phyloP scores from a whole-genome alignment of 1,139 yeast species.

The Lodderomyces pseudojiufengensis region DNA sequence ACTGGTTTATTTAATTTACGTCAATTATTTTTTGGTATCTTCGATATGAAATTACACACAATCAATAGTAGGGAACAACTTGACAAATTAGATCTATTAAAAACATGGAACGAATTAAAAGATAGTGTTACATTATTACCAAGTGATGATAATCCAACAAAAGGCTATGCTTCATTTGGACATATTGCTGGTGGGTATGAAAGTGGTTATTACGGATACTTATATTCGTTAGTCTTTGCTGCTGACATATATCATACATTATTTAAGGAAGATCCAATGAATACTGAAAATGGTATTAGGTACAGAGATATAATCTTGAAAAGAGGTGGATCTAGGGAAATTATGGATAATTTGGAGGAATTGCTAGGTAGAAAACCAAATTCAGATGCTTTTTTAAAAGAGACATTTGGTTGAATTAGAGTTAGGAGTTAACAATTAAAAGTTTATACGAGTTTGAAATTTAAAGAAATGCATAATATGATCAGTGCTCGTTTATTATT shows the following conservation, averaged over 20 bases:
- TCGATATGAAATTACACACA: conserved; percentile 71
- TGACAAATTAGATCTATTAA: conserved; percentile 43
- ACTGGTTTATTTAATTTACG: conserved; percentile 68
- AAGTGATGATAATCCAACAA: conserved; percentile 51
- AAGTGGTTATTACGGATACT: conserved; percentile 82
- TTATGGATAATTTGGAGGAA: conserved; percentile 58
- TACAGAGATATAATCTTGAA: conserved; percentile 69
- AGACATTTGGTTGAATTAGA: conserved; percentile 31
- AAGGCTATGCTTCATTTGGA: conserved; percentile 75
- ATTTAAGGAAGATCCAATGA: conserved; percentile 67
- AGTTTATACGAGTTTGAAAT: background rate
- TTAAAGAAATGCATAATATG: too few species aligned
- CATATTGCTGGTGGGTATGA: conserved; percentile 85
- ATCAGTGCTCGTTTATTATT: too few species aligned
- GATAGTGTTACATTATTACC: conserved; percentile 55
- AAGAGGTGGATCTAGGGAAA: conserved; percentile 72
- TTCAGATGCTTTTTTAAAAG: conserved; percentile 65
- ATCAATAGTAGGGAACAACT: conserved; percentile 37
- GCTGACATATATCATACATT: conserved; percentile 76
- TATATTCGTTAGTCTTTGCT: conserved; percentile 84
- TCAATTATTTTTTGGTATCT: conserved; percentile 73
- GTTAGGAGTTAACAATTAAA: background rate
- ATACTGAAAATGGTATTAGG: conserved; percentile 53
- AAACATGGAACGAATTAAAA: conserved; percentile 63
- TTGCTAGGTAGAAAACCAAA: conserved; percentile 75